Percentiles rank a stretch among this genome's conserved stretches.
phyloP scores from a whole-genome alignment of 768 basidiomycete species.

The Cubamyces sp. region DNA sequence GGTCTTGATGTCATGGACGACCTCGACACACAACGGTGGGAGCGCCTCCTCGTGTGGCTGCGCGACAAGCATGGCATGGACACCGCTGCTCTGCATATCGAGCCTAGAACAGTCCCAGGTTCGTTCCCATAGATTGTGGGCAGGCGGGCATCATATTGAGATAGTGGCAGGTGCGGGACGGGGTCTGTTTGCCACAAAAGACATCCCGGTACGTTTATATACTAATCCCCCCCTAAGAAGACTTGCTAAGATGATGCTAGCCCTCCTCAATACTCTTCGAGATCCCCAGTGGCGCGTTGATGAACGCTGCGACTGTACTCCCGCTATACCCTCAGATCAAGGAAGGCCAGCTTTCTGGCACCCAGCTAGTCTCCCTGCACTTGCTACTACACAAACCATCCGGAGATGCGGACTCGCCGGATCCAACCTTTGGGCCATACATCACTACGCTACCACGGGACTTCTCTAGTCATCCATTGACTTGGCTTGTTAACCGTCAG shows the following conservation, averaged over 20 bases:
- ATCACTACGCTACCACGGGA: constrained; percentile 74
- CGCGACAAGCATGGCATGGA: constrained; percentile 32
- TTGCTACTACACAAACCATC: constrained; percentile 67
- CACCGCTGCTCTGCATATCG: constrained; percentile 50
- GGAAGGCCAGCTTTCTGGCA: constrained; percentile 51
- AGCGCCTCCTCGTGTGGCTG: constrained; percentile 31
- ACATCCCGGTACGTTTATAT: constrained; percentile 45
- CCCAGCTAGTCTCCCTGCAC: constrained; percentile 82
- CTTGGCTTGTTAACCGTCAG: constrained; percentile 56
- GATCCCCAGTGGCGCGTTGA: constrained; percentile 68
- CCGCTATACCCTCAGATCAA: constrained; percentile 53
- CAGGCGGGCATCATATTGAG: neutral
- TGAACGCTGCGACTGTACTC: constrained; percentile 74
- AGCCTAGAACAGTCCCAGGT: constrained; percentile 59
- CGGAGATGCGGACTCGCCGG: constrained; percentile 46
- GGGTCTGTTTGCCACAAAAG: constrained; percentile 63
- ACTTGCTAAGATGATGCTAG: constrained; percentile 35
- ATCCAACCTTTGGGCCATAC: constrained; percentile 72
- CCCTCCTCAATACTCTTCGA: constrained; percentile 64
- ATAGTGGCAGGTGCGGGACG: constrained; percentile 58
- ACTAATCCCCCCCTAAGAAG: neutral
- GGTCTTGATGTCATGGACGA: constrained; percentile 20
- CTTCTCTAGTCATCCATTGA: constrained; percentile 83
- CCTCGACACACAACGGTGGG: constrained; percentile 29
- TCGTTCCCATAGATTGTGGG: constrained; percentile 12